Base-by-base conservation (phyloP, 164 flowering plant genomes). In the Magnolia changhungtana region DNA sequence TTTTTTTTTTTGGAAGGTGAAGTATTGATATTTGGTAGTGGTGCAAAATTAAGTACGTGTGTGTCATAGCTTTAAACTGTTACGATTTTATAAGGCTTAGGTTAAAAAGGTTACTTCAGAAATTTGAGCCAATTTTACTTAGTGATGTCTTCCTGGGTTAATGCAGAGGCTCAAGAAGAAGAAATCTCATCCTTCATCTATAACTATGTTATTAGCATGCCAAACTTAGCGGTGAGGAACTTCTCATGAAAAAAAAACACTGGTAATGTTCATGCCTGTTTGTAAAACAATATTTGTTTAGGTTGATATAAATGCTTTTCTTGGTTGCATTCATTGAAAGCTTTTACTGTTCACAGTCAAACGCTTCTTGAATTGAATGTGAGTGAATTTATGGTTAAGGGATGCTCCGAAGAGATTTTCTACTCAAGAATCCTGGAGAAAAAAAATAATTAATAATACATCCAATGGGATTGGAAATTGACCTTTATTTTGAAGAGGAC, bases 161-260 rank as follows among this genome's bases (percentile, higher is more conserved):
- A 69, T 83, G 87, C 97, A 93, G 98, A 82, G 79, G 27, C 52
- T 73, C 87, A 72, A 72, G 79, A 77, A 50, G 80, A 89, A 71
- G 74, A 85, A 73, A 73, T 91, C 67, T 89, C 98, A 66, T 67
- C 79, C 45, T 83, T 90, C 80, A 91, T 95, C 71, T 82, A 52
- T 74, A 75, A 77, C 79, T 91, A 88, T 80, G 86, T 78, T 49
- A 78, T 72, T 58, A 80, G 87, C 89, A 80, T 87, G 77, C 90
- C 92, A 76, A 89, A 90, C 79, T 87, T 88, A 85, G 84, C 79
- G 97, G 99, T 95, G 89, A 95, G 98, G 84, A 84, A 85, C 83
- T 84, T 90, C 81, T 85, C 88, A 83, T 88, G 88, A 88, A 81
- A 77, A 55, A 37, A 37, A 37, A 63, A 18, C 81, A 70, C 86